Conservation (phyloP, 2,329 filamentous ascomycete species). For the Fusarium albosuccineum region DNA sequence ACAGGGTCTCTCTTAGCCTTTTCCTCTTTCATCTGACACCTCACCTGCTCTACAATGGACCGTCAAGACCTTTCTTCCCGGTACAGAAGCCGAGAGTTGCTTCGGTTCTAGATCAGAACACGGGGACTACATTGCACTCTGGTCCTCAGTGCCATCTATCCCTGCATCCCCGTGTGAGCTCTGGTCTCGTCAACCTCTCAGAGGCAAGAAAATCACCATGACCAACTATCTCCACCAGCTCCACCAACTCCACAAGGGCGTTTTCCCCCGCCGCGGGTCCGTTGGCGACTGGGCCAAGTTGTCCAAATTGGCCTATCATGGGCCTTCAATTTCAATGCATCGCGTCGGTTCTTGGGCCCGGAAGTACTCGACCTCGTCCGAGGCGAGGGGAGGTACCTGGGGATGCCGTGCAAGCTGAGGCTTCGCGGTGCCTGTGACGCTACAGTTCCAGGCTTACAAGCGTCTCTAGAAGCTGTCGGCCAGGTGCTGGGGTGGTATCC, state of each 20-base stretch:
- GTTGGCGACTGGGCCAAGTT: constrained; percentile 21
- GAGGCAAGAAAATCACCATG: constrained; percentile 38
- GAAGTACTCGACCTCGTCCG: constrained; percentile 23
- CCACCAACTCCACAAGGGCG: constrained; percentile 36
- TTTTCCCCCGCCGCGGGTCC: constrained; percentile 31
- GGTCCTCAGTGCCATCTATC: not conserved
- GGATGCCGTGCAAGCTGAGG: constrained; percentile 14
- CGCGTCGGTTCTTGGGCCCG: constrained; percentile 22
- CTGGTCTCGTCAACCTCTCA: constrained; percentile 35
- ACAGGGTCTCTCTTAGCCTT: constrained; percentile 12
- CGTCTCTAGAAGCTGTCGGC: constrained; percentile 10
- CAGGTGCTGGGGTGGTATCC: constrained; percentile 6
- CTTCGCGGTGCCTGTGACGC: constrained; percentile 11
- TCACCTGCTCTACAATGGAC: not conserved
- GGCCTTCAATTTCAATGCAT: constrained; percentile 39
- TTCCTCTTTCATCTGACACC: constrained; percentile 20
- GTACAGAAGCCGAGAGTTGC: not conserved
- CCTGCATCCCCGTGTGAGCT: constrained; percentile 23
- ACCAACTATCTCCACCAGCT: constrained; percentile 39
- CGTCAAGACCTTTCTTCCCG: constrained; percentile 13
- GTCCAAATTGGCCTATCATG: constrained; percentile 34
- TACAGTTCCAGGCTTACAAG: not conserved
- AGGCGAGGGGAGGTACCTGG: constrained; percentile 24
- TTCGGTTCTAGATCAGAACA: too few species aligned
- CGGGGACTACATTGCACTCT: too few species aligned